These are phyloP conservation scores for Asterochloris sp. DNA, from an alignment of 139 green algal species.

Conservation along the genomic window DNA sequence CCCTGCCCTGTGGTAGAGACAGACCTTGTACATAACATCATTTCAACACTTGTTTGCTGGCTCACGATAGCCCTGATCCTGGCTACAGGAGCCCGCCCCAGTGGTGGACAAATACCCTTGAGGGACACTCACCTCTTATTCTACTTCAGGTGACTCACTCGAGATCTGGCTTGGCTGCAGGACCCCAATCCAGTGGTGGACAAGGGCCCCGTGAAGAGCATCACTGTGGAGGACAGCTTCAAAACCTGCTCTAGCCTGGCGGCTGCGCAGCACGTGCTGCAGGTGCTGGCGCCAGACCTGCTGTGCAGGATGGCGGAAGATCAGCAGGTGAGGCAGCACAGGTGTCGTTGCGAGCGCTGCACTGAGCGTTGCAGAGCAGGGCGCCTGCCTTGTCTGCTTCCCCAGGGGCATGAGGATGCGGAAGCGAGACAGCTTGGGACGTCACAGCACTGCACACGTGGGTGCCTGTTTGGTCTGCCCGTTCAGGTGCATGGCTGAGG, in stretches of 20 bases:
- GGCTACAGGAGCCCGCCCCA: too few relatives aligned
- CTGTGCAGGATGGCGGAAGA: constrained; percentile 59
- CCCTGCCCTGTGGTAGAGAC: too few relatives aligned
- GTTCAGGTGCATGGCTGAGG: too few relatives aligned
- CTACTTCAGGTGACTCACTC: too few relatives aligned
- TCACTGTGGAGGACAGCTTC: constrained; percentile 80
- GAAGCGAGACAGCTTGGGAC: background rate
- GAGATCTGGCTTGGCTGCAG: constrained; percentile 9
- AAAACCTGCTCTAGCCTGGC: constrained; percentile 39
- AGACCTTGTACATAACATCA: too few relatives aligned
- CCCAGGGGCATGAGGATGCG: background rate
- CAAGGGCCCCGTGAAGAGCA: constrained; percentile 50
- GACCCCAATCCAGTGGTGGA: constrained; percentile 56
- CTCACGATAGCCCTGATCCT: too few relatives aligned
- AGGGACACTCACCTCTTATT: too few relatives aligned
- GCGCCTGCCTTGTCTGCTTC: background rate
- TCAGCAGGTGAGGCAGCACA: constrained; percentile 27
- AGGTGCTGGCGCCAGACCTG: constrained; percentile 70
- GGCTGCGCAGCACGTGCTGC: constrained; percentile 34
- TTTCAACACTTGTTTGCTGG: too few relatives aligned
- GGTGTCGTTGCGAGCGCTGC: background rate
- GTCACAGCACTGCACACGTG: too few relatives aligned
- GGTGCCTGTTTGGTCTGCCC: too few relatives aligned
- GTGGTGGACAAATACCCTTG: too few relatives aligned
- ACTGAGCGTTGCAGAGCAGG: background rate